Percentiles rank a stretch among this genome's conserved stretches.
These are phyloP conservation scores for Cutaneotrichosporon sp. DNA, from an alignment of 1,284 basidiomycete genomes.

Conservation along the genomic window DNA sequence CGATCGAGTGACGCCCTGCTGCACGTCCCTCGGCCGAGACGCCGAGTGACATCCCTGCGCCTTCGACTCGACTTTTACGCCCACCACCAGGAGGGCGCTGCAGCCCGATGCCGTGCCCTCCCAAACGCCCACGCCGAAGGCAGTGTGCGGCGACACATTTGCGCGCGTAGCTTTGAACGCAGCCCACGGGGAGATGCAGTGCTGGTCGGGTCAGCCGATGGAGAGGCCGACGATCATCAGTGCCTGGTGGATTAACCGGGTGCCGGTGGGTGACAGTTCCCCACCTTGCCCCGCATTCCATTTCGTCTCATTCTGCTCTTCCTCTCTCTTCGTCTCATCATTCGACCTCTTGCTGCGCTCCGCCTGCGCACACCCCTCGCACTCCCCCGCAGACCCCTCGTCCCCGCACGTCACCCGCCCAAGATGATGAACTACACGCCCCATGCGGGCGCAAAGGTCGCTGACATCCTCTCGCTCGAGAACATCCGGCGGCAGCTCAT, in stretches of 20 bases:
- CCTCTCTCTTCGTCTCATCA: background rate
- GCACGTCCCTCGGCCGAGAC: too few relatives aligned
- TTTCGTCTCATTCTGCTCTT: background rate
- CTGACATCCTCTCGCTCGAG: conserved; percentile 78
- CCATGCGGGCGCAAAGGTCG: conserved; percentile 58
- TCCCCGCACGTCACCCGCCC: background rate
- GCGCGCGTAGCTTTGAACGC: too few relatives aligned
- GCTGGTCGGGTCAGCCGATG: background rate
- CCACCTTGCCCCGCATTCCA: background rate
- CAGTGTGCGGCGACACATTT: too few relatives aligned
- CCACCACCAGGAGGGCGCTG: too few relatives aligned
- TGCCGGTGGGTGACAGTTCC: background rate
- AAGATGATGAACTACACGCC: conserved; percentile 51
- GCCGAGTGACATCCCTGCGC: too few relatives aligned
- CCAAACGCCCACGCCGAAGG: too few relatives aligned
- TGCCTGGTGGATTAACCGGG: background rate
- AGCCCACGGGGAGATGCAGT: too few relatives aligned
- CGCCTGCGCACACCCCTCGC: background rate
- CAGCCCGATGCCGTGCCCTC: too few relatives aligned
- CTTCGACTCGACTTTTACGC: too few relatives aligned
- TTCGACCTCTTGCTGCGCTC: background rate
- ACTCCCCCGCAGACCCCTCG: background rate
- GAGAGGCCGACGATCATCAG: background rate
- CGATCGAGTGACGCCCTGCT: too few relatives aligned
- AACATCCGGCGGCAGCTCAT: conserved; percentile 82